A percentile compares a stretch with the other conserved stretches of the same genome.
These are phyloP conservation scores for Microcyclosporella mali DNA, from an alignment of 2,329 filamentous ascomycete species.

Conservation along the genomic window DNA sequence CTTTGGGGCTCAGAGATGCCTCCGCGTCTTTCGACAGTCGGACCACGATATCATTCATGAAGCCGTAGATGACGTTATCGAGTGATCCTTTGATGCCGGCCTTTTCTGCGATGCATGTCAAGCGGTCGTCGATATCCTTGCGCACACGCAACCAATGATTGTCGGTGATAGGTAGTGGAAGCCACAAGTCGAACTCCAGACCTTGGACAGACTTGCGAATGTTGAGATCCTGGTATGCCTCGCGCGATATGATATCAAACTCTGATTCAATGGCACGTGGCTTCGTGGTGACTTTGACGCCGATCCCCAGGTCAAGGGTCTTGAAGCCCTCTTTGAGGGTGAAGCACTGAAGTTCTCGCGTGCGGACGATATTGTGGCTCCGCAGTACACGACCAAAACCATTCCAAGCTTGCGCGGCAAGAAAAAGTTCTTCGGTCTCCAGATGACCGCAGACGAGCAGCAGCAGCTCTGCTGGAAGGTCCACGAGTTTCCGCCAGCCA, in stretches of 20 bases:
- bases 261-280: constrained; percentile 15
- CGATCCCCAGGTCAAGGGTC: constrained; percentile 16
- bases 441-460: constrained; percentile 15
- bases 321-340: constrained; percentile 20
- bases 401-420: constrained; percentile 18
- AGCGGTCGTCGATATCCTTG: neutral
- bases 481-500: neutral
- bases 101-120: constrained; percentile 6
- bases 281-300: constrained; percentile 10
- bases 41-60: constrained; percentile 23
- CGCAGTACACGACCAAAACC: constrained; percentile 16
- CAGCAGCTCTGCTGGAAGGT: constrained; percentile 16
- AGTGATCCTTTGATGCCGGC: constrained; percentile 3
- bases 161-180: constrained; percentile 18
- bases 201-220: constrained; percentile 18
- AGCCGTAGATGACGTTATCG: constrained; percentile 17
- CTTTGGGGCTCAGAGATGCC: too few species aligned
- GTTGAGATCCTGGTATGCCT: constrained; percentile 11
- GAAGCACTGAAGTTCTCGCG: constrained; percentile 22
- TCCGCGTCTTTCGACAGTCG: constrained; percentile 12
- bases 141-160: constrained; percentile 18
- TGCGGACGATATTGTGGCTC: constrained; percentile 16
- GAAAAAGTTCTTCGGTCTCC: constrained; percentile 15
- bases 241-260: constrained; percentile 20
- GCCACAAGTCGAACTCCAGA: constrained; percentile 15